Conservation (phyloP, 768 basidiomycete genomes). For the Infundibulicybe gibba region DNA sequence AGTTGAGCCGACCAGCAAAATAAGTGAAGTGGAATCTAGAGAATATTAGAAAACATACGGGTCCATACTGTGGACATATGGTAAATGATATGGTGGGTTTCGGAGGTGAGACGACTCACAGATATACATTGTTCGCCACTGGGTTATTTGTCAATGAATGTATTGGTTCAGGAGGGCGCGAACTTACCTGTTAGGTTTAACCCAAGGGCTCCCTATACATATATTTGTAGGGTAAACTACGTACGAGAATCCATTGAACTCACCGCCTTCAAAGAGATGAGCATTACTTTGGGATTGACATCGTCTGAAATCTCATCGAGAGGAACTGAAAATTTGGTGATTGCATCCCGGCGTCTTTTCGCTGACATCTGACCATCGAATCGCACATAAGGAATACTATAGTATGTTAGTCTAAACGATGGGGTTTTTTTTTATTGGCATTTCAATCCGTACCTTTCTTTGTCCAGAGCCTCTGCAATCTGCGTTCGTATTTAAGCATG, state of each 20-base stretch:
- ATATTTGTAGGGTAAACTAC: not conserved
- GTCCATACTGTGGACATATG: conserved; percentile 57
- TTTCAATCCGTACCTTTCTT: conserved; percentile 46
- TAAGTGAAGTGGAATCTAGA: not conserved
- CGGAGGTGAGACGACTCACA: conserved; percentile 41
- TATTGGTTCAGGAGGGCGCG: not conserved
- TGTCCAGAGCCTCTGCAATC: conserved; percentile 69
- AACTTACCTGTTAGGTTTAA: conserved; percentile 69
- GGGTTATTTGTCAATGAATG: not conserved
- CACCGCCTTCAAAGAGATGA: conserved; percentile 80
- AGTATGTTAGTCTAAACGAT: conserved; percentile 1
- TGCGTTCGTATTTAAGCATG: conserved; percentile 19
- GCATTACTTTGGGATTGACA: conserved; percentile 71
- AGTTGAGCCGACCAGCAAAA: not conserved
- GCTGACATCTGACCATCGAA: conserved; percentile 90
- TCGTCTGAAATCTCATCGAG: conserved; percentile 31
- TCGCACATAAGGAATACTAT: conserved; percentile 70
- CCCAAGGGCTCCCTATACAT: conserved; percentile 68
- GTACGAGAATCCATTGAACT: conserved; percentile 9
- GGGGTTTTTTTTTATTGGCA: not conserved
- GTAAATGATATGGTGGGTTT: not conserved
- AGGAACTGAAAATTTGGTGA: conserved; percentile 71
- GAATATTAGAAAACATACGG: conserved; percentile 51
- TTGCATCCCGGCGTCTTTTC: conserved; percentile 70
- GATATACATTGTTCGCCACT: conserved; percentile 82